Evolutionary conservation across 2,329 filamentous ascomycete species (phyloP), one percentile per base, ranked within the genome.

Genomic region (Paraphaeosphaeria sporulosa): DNA sequence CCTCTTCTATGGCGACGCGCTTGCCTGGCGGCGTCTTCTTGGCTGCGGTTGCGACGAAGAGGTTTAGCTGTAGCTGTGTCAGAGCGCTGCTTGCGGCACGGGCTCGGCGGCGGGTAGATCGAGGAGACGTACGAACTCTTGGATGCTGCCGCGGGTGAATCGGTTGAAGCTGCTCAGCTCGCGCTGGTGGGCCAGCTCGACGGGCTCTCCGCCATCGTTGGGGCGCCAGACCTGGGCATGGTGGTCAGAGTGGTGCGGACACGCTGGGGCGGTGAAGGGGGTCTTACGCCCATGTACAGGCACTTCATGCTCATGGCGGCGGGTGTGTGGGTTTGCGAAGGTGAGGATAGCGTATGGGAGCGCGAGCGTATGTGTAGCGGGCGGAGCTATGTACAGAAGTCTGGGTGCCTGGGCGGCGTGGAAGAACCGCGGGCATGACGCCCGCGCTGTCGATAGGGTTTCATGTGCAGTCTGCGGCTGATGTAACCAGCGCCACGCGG

Each of bases 41-140:
- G 63, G 94, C 94, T 51, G 97, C 90, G 19, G 91, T 94, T 80
- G 92, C 92, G 78, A 88, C 87, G 82, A 96, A 94, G 72, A 97
- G 83, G 58, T 88, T 90, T 89, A 96, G 92, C 90, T 84, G 71
- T 79, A 79, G 17, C 2, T 4, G 13, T 42, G 15, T 71, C 42
- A 71, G 64, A 52, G 54, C 48, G 15, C 48, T 51, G 43, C 17
- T 43, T 47, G 30, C 13, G 10, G 8, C 34, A 21, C 4, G 19
- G 42, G 21, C 8, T 25, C 43, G 30, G 17, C 7, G 27, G 17
- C 23, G 40, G 38, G 46, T 17, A 23, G 44, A 25, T 10, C n/a
- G 21, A 53, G 32, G 42, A 38, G 17, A 71, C 73, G 52, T 69
- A 75, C 72, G 47, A 74, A 68, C 46, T 74, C 62, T 17, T 43